A percentile compares a stretch with the other conserved stretches of the same genome.
These are phyloP conservation scores for Cladosporium sp. DNA, from an alignment of 2,329 filamentous ascomycete species.

Conservation along the genomic window DNA sequence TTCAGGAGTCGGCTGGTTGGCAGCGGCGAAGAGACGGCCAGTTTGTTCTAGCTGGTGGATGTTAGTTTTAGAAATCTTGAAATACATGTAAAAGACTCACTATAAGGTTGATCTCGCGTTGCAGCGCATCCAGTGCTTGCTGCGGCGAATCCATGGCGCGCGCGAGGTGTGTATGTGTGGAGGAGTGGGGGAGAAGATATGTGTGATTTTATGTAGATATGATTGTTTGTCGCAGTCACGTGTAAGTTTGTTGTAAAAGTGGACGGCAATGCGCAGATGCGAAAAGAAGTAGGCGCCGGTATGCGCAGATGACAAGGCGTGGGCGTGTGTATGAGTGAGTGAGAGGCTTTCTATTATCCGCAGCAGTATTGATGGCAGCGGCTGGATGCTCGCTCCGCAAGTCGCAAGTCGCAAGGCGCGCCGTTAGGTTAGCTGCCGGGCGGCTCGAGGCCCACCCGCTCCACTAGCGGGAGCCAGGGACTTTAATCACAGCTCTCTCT, in stretches of 20 bases:
- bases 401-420: neutral
- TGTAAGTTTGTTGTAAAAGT: neutral
- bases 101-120: constrained; percentile 50
- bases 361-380: neutral
- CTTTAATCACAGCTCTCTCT: constrained; percentile 7
- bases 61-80: neutral
- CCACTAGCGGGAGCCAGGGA: constrained; percentile 4
- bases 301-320: neutral
- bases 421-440: constrained; percentile 3
- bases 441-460: neutral
- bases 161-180: constrained; percentile 22
- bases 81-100: constrained; percentile 35
- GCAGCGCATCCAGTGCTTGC: constrained; percentile 44
- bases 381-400: neutral
- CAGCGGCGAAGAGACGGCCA: constrained; percentile 47
- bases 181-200: neutral
- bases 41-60: constrained; percentile 42
- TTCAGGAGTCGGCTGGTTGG: constrained; percentile 31
- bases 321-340: neutral
- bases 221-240: neutral
- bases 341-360: neutral
- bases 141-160: constrained; percentile 20
- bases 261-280: neutral
- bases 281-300: neutral
- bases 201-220: neutral